Base-by-base conservation (phyloP, 1,284 basidiomycete genomes). In the Cryptococcus deneoformans region DNA sequence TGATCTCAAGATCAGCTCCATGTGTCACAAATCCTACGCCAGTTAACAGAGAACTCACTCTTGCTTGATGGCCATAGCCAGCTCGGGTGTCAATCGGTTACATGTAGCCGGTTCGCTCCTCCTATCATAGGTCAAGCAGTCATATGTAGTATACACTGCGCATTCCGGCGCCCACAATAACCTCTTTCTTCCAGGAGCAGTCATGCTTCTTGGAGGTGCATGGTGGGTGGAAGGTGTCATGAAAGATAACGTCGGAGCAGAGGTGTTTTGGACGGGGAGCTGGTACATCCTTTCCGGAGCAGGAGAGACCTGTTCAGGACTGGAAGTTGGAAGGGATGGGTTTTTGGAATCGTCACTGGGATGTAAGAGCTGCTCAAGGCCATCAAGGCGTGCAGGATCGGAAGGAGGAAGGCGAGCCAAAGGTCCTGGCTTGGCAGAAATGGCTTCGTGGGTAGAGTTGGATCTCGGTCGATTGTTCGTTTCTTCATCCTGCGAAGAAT, bases 61-160 rank as follows among this genome's bases (percentile, higher is more conserved):
- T 79, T 94, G 91, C 82, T 97, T 97, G 79, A 97, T 97, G 63
- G 88, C 83, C 82, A 96, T 90, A 46, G 95, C 95, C 68, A 98
- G 81, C 60, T 89, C 86, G 47, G 95, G 95, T 52, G 95, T 99
- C 68, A 99, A 80, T 38, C 91, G 84, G 80, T 94, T 97, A 86
- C 93, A 97, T 20, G 95, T 98, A 48, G 93, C 94, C 35, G 92
- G 92, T 78, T 97, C 95, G 67, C 90, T 93, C 62, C 93, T 82
- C 54, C 95, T 83, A 78, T 99, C 95, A 77, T 99, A 99, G 56
- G 93, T 87, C 45, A 83, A 82, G 9, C 91, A 80, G 46, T 92
- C 87, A 82, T 97, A 98, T 6, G 95, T 99, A 75, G 93, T 90
- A 72, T 98, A 97, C 52, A 97, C 90, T 38, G 90, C 91, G 70